Conservation (phyloP, 768 basidiomycete species). For the Leucosporidium creatinivorum region DNA sequence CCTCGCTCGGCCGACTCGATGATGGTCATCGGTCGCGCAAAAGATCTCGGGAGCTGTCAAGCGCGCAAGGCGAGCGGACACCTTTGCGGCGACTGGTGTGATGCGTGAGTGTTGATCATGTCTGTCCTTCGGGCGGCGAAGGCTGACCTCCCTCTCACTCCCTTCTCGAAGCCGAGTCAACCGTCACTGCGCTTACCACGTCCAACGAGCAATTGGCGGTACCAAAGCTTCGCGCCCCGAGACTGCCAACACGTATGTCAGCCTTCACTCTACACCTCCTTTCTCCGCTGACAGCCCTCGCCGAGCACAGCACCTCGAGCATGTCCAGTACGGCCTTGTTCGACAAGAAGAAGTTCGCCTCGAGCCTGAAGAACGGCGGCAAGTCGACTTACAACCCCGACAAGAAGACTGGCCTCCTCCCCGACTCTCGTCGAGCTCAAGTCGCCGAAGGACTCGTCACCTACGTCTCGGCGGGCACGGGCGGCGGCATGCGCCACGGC, state of each 20-base stretch:
- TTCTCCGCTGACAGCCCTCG: neutral
- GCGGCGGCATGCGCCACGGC: neutral
- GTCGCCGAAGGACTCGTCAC: slow-evolving; percentile 7
- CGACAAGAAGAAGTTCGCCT: neutral
- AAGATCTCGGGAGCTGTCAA: slow-evolving; percentile 77
- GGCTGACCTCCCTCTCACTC: no score
- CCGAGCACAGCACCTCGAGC: slow-evolving; percentile 58
- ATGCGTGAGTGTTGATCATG: no score
- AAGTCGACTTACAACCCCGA: neutral
- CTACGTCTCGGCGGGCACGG: slow-evolving; percentile 12
- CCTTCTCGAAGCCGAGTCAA: slow-evolving; percentile 53
- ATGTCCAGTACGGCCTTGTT: slow-evolving; percentile 48
- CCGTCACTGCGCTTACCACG: slow-evolving; percentile 87
- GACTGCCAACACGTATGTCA: slow-evolving; percentile 67
- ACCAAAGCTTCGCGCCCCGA: slow-evolving; percentile 72
- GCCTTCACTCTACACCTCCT: neutral
- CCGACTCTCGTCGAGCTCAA: neutral
- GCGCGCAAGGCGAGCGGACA: slow-evolving; percentile 65
- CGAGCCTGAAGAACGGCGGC: neutral
- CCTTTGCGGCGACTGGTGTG: slow-evolving; percentile 78
- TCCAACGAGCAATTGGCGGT: slow-evolving; percentile 70
- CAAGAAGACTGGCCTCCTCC: neutral
- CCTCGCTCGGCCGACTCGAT: slow-evolving; percentile 75
- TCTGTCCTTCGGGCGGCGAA: neutral
- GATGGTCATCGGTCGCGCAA: slow-evolving; percentile 73